Base-by-base conservation (phyloP, 148 eudicot species). In the Arctostaphylos glauca region DNA sequence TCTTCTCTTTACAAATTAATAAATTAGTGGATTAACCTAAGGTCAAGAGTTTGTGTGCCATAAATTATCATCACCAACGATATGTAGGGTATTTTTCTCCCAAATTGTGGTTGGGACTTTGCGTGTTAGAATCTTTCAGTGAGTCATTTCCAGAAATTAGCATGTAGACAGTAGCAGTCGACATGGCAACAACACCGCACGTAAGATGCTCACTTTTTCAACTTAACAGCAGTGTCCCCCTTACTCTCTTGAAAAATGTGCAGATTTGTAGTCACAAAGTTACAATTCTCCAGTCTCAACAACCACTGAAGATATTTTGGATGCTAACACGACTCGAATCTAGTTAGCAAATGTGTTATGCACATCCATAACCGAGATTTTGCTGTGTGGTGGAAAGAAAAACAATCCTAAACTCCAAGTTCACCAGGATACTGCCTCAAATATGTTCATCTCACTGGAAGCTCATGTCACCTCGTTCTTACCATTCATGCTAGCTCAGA, bases 181-280 rank as follows among this genome's bases (percentile, higher is more conserved):
- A 72, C 6, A 9, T n/a, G 14, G 54, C 23, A 74, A 74, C n/a
- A 14, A 74, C 5, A 74, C 77, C 25, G 8, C 7, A 4, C 19
- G 77, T 48, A 48, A 6, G 76, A 21, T 31, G n/a, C 54, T 74
- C 54, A 74, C 15, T 72, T 41, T 52, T 25, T 44, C 13, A 8
- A 23, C 7, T 10, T 68, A 31, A 68, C 18, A 74, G 31, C 31
- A 46, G 77, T 48, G 54, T 48, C 55, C n/a, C 13, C 31, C 55
- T 47, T 67, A 23, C 23, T 31, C 77, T 14, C 77, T 71, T 71
- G 50, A 72, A 73, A 18, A 73, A 48, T 74, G 55, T 48, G 55
- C 25, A 74, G 38, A 47, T 2, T n/a, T n/a, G 77, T 48, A 74
- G 43, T 31, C 72, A 31, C 25, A 15, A 3, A 67, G 9, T 67